Conservation (phyloP, 2,329 filamentous ascomycete species). For the Fusarium oligoseptatum region DNA sequence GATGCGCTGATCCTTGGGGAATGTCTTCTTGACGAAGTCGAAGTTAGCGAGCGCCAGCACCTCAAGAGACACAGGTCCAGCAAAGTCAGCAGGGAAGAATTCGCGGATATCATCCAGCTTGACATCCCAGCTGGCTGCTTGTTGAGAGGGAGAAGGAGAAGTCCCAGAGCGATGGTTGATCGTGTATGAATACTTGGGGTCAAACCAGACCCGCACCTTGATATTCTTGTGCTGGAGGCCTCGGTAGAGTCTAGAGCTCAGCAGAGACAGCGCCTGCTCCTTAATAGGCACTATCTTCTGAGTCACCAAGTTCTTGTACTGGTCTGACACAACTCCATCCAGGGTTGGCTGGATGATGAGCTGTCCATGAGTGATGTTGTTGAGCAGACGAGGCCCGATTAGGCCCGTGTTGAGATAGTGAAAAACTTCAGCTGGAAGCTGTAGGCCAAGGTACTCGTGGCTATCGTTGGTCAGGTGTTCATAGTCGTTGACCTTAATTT, state of each 20-base stretch:
- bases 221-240: conserved; percentile 87
- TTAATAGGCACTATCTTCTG: conserved; percentile 80
- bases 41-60: conserved; percentile 77
- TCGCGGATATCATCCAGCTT: conserved; percentile 68
- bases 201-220: conserved; percentile 86
- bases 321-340: conserved; percentile 82
- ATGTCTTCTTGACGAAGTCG: conserved; percentile 77
- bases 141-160: conserved; percentile 62
- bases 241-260: conserved; percentile 84
- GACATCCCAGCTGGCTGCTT: conserved; percentile 78
- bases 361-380: conserved; percentile 84
- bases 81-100: conserved; percentile 59
- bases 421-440: conserved; percentile 89
- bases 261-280: conserved; percentile 80
- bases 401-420: conserved; percentile 89
- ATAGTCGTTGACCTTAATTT: conserved; percentile 79
- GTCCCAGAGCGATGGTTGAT: conserved; percentile 69
- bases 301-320: conserved; percentile 85
- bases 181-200: conserved; percentile 74
- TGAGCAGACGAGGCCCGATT: conserved; percentile 82
- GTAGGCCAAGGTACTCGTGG: conserved; percentile 90
- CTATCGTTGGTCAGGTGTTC: conserved; percentile 84
- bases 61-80: conserved; percentile 65
- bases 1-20: conserved; percentile 69
- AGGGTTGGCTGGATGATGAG: conserved; percentile 85